Evolutionary conservation across 257 asterid species (phyloP), one percentile per base, ranked within the genome.

Genomic region (Linderniella brevidens): DNA sequence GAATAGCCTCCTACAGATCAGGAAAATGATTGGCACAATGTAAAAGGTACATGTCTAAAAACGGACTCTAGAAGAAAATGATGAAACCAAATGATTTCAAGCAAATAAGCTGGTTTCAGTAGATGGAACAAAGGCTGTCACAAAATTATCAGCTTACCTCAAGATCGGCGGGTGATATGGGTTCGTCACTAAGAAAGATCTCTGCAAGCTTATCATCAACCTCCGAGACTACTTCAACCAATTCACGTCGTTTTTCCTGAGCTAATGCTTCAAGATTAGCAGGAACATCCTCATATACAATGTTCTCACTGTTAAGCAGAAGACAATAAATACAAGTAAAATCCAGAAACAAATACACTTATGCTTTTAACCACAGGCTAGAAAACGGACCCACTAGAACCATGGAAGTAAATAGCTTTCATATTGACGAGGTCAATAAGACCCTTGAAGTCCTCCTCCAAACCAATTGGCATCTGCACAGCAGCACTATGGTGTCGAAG

Each of bases 401-500:
- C 96, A 57, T 72, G 96, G 46, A 85, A 90, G 67, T 71, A 73
- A 61, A 59, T 63, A 68, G 93, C 92, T 72, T 90, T 79, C 80
- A 72, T 62, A 40, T 61, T 66, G 75, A 90, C 94, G 54, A 90
- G 78, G 73, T 85, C 96, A 55, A 90, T 53, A 41, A 90, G 83
- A 67, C 93, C 99, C 68, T 79, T 78, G 77, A 90, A 90, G 50
- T 85, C 93, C 29, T 85, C 96, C 71, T 90, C 99, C 68, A 90
- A 57, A 59, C 99, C 99, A 58, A 90, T 81, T 17, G 94, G 96
- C 46, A 77, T 72, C 76, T 90, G 99, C 69, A 90, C 82, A 14
- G 96, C 96, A 75, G 93, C 99, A 41, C 81, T 72, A 58, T 90
- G 96, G 64, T 85, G 99, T 56, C 99, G 92, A 70, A 90, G 99